Base-by-base conservation (phyloP, 116 monocot genomes). In the Zostera marina region DNA sequence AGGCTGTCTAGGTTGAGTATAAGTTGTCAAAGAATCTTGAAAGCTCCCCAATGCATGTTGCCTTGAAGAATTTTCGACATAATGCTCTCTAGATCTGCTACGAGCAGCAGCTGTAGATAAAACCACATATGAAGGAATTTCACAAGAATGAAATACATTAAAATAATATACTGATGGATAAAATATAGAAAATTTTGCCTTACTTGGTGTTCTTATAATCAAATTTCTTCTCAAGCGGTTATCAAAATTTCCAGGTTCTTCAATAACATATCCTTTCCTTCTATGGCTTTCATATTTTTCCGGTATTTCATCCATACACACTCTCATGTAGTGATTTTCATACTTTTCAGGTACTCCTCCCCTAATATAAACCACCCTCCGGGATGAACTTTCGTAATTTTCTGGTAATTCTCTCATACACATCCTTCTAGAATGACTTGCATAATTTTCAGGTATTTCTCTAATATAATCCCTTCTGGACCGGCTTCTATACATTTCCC, bases 1-100 rank as follows among this genome's bases (percentile, higher is more conserved):
- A 45, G 53, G 44, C 23, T 24, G 14, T 55, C 54, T 22, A 14
- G 32, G 39, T 9, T 25, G 53, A 14, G 52, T 45, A 53, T 65
- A 60, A 11, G 54, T 2, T 52, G 48, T 41, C 2, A 45, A 10
- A 38, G 44, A 11, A 45, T 54, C 54, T 38, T 40, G 39, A 45
- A 60, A 60, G 39, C 54, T 61, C 47, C 51, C 46, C 8, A 42
- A 9, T 63, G 48, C 15, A 57, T 32, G 58, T 54, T 9, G 52
- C 19, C 65, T 60, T 4, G 54, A 56, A 47, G 47, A 46, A 10
- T 56, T 63, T 22, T 70, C 70, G 7, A 46, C 2, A 49, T 56
- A 63, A 1, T 9, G 46, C 5, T 64, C 63, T 58, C 57, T 57
- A 42, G 45, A 23, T 42, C 56, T 58, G n/a, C 48, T 47, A 4